Conservation (phyloP, 345 rosid genomes). For the Luvunga scandens region DNA sequence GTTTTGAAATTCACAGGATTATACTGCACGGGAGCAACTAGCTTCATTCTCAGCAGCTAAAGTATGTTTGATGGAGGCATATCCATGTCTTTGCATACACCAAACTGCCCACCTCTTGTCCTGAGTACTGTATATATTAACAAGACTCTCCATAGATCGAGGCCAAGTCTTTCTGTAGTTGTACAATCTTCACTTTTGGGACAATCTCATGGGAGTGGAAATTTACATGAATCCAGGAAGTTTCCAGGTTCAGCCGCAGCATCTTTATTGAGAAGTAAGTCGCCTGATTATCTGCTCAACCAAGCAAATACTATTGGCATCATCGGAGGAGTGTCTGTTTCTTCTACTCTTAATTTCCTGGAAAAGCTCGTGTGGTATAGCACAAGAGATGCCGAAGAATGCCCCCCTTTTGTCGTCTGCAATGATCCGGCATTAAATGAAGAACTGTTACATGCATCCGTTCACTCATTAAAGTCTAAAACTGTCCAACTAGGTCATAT, state of each 20-base stretch:
- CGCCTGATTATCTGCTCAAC: constrained; percentile 19
- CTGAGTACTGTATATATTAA: constrained; percentile 13
- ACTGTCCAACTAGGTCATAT: neutral
- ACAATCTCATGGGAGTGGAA: constrained; percentile 23
- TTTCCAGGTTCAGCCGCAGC: constrained; percentile 15
- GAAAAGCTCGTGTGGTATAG: constrained; percentile 48
- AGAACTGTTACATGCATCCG: neutral
- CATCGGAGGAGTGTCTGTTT: constrained; percentile 49
- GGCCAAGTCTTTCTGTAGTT: constrained; percentile 14
- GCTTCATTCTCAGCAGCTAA: neutral
- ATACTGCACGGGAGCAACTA: neutral
- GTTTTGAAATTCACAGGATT: neutral
- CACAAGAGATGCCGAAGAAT: constrained; percentile 31
- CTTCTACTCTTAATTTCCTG: constrained; percentile 46
- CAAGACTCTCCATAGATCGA: constrained; percentile 15
- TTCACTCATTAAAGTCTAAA: neutral
- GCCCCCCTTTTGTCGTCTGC: constrained; percentile 46
- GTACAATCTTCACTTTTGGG: constrained; percentile 22
- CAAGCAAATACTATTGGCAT: constrained; percentile 41
- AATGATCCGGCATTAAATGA: constrained; percentile 29
- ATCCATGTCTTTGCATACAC: constrained; percentile 13
- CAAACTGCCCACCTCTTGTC: constrained; percentile 20
- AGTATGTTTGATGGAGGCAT: constrained; percentile 29
- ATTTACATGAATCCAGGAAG: constrained; percentile 17
- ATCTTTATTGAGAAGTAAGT: neutral